phyloP scores from a whole-genome alignment of 805 yeast genomes.

The Spencermartinsiella europaea region DNA sequence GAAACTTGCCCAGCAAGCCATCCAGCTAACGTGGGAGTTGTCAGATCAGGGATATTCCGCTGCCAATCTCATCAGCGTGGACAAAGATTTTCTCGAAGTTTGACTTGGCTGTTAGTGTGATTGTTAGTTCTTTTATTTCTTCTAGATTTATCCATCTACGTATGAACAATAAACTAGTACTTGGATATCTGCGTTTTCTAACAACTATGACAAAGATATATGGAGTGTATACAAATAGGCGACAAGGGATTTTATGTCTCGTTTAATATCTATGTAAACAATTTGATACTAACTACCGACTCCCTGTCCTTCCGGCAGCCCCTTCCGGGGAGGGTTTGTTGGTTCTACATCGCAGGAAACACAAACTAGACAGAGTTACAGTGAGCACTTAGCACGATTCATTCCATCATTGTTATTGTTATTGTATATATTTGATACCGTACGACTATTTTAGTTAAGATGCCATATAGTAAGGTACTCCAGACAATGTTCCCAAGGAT shows the following conservation, averaged over 20 bases:
- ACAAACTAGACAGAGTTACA: not conserved
- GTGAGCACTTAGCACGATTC: not conserved
- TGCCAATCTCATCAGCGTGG: constrained; percentile 39
- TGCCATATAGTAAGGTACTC: no score
- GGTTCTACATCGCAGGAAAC: no score
- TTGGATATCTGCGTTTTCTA: no score
- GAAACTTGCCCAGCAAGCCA: constrained; percentile 39
- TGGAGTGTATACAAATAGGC: not conserved
- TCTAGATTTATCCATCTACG: not conserved
- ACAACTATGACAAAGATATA: not conserved
- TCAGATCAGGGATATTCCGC: constrained; percentile 31
- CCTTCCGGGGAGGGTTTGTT: no score
- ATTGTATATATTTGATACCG: no score
- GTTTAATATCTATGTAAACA: not conserved
- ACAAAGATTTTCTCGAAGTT: constrained; percentile 41
- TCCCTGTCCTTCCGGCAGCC: no score
- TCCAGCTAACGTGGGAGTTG: constrained; percentile 33
- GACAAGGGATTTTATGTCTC: not conserved
- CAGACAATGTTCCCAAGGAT: no score
- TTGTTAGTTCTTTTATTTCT: not conserved
- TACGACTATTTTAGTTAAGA: no score
- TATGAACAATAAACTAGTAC: not conserved
- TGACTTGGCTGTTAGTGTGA: not conserved
- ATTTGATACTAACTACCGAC: no score
- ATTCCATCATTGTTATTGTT: not conserved